These are phyloP conservation scores for Epichloe scottii DNA, from an alignment of 2,329 filamentous ascomycete genomes.

Conservation along the genomic window DNA sequence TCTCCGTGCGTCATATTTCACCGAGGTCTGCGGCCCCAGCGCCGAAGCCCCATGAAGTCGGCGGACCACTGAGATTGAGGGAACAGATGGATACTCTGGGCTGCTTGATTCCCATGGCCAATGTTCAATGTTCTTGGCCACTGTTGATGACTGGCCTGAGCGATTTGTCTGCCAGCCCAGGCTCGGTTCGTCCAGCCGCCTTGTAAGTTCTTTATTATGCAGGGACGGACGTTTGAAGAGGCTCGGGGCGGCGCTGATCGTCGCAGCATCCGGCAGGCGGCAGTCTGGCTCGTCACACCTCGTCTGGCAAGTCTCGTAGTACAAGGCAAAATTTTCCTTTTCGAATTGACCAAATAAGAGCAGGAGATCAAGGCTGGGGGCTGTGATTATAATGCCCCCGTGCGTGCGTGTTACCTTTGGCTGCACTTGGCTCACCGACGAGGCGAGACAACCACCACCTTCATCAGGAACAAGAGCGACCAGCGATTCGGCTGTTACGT, in stretches of 20 bases:
- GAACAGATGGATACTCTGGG: too few relatives aligned
- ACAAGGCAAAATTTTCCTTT: not conserved
- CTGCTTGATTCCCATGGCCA: too few relatives aligned
- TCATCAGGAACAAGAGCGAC: too few relatives aligned
- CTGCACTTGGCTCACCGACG: not conserved
- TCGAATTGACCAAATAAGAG: not conserved
- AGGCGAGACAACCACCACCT: not conserved
- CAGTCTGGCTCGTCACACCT: conserved; percentile 3
- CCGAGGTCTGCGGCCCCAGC: not conserved
- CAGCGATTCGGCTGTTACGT: too few relatives aligned
- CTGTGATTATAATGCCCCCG: not conserved
- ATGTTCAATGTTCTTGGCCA: not conserved
- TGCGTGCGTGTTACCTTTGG: not conserved
- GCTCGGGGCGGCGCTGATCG: conserved; percentile 4
- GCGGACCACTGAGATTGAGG: too few relatives aligned
- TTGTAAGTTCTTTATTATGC: not conserved
- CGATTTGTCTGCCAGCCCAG: not conserved
- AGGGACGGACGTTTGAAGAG: not conserved
- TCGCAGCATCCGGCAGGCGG: conserved; percentile 5
- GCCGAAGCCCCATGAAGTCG: not conserved
- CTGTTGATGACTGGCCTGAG: not conserved
- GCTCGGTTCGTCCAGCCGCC: too few relatives aligned
- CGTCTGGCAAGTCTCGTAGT: not conserved
- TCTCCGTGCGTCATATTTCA: not conserved
- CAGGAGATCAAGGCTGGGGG: not conserved